Conservation (phyloP, 306 rosid genomes). For the Oxytropis ochrocephala region DNA sequence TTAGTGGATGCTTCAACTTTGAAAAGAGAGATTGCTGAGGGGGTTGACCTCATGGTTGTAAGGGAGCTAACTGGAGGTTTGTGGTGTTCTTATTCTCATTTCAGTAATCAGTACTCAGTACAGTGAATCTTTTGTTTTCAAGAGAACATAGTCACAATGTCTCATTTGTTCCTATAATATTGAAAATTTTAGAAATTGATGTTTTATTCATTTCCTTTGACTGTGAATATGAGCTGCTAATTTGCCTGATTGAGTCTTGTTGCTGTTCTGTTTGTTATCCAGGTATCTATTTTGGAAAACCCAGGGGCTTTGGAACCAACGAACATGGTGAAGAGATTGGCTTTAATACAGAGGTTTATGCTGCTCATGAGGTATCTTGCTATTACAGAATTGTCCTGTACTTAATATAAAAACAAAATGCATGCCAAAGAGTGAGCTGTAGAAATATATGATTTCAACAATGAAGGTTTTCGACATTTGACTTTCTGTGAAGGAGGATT, state of each 20-base stretch:
- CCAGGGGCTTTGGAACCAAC: constrained; percentile 67
- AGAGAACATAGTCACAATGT: background rate
- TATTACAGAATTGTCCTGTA: background rate
- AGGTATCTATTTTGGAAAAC: constrained; percentile 93
- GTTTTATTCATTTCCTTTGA: background rate
- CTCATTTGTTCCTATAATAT: background rate
- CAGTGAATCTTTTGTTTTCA: background rate
- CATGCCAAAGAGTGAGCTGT: background rate
- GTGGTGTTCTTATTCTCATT: constrained; percentile 11
- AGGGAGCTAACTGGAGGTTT: constrained; percentile 95
- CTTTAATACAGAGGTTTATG: constrained; percentile 80
- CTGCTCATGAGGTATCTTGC: constrained; percentile 57
- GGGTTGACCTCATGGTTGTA: constrained; percentile 91
- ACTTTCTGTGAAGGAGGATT: constrained; percentile 7
- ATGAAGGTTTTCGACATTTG: background rate
- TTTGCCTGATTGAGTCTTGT: background rate
- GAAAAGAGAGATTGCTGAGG: constrained; percentile 81
- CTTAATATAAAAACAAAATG: background rate
- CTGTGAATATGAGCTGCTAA: background rate
- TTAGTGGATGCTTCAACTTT: constrained; percentile 85
- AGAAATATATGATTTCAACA: background rate
- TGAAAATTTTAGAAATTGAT: background rate
- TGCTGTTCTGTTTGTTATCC: constrained; percentile 15
- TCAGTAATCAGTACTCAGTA: no score
- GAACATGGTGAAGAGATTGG: constrained; percentile 79